Conservation (phyloP, 1,284 basidiomycete genomes). For the Dichomitus squalens region DNA sequence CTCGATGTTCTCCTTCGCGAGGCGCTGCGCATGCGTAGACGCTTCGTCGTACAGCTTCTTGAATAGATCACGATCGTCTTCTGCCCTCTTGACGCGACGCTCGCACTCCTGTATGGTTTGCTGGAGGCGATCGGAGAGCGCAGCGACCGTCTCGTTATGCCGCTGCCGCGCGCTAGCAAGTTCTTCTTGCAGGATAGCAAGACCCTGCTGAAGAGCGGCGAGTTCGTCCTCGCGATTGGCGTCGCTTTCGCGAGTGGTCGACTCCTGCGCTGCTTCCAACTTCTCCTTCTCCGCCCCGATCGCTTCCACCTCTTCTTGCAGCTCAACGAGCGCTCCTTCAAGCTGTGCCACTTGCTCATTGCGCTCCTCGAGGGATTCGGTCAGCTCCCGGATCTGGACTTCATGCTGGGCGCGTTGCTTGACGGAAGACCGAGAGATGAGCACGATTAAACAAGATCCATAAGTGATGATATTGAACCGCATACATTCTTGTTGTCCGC, state of each 20-base stretch:
- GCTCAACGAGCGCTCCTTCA: constrained; percentile 16
- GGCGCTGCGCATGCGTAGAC: constrained; percentile 29
- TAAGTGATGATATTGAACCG: background rate
- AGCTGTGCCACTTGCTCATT: constrained; percentile 20
- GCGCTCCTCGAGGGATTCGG: constrained; percentile 16
- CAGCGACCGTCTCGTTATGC: constrained; percentile 1
- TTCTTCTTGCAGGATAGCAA: constrained; percentile 10
- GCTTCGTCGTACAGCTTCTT: constrained; percentile 32
- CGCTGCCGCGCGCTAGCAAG: constrained; percentile 4
- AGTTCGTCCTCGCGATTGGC: background rate
- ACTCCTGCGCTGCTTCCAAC: constrained; percentile 3
- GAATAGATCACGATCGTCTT: constrained; percentile 33
- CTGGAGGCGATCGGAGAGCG: constrained; percentile 7
- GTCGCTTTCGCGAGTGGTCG: background rate
- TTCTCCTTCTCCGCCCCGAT: constrained; percentile 16
- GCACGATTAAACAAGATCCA: background rate
- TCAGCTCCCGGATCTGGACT: constrained; percentile 7
- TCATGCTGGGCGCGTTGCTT: constrained; percentile 15
- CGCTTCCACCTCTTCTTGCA: constrained; percentile 17
- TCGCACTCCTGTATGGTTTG: constrained; percentile 1
- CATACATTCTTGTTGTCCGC: constrained; percentile 19
- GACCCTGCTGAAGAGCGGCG: constrained; percentile 3
- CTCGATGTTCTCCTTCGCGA: constrained; percentile 49
- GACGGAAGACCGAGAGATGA: background rate
- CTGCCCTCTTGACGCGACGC: constrained; percentile 19